Percentiles rank a stretch among this genome's conserved stretches.
Evolutionary conservation across 1,284 basidiomycete genomes (phyloP).

Genomic region (Exobasidium cylindrosporum): DNA sequence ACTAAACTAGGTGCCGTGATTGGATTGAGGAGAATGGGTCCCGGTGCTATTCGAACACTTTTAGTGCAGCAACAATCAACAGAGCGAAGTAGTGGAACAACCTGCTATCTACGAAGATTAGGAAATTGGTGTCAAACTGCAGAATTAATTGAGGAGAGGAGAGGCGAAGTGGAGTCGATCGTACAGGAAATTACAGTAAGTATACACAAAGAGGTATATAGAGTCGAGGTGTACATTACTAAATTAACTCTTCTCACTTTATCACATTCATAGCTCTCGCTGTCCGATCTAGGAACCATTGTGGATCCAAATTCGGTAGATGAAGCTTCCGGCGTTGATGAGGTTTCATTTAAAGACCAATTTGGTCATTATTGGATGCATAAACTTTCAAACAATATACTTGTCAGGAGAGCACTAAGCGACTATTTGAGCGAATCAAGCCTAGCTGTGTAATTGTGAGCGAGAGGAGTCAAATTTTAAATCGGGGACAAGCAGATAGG

Average conservation of each 20-base stretch:
- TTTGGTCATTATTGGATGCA: not conserved
- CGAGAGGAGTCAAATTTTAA: too few relatives aligned
- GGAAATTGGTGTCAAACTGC: constrained; percentile 4
- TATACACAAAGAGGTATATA: not conserved
- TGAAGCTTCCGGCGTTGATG: not conserved
- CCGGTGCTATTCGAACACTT: constrained; percentile 39
- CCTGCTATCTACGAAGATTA: not conserved
- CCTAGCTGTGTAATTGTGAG: not conserved
- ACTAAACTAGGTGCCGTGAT: constrained; percentile 52
- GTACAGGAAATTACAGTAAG: constrained; percentile 2
- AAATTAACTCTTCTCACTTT: not conserved
- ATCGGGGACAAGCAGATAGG: too few relatives aligned
- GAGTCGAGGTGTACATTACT: too few relatives aligned
- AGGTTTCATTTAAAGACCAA: not conserved
- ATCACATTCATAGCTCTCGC: not conserved
- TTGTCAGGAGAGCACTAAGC: not conserved
- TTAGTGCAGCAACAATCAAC: constrained; percentile 18
- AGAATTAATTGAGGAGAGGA: not conserved
- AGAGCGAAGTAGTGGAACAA: not conserved
- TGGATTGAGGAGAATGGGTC: constrained; percentile 43
- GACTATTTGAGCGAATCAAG: not conserved
- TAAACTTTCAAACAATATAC: not conserved
- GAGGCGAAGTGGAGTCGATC: not conserved
- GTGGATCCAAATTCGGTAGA: not conserved
- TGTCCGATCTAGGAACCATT: not conserved